Base-by-base conservation (phyloP, 352 stramenopile genomes). In the Hyaloperonospora arabidopsidis region DNA sequence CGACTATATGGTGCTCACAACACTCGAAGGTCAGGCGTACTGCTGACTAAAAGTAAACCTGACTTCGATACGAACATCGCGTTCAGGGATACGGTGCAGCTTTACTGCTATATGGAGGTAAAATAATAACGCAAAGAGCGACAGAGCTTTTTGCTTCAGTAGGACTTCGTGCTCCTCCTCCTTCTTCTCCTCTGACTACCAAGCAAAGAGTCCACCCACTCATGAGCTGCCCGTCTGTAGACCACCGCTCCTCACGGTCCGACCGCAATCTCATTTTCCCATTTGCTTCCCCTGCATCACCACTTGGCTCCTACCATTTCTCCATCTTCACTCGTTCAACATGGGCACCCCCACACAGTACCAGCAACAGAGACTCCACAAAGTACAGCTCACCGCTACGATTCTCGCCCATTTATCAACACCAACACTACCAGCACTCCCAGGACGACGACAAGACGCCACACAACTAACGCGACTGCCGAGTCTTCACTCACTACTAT, bases 271-370 rank as follows among this genome's bases (percentile, higher is more conserved):
- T 72, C 59, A 72, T 63, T 72, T 49, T 47, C 44, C 49, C 10
- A 72, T 72, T 72, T 72, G 55, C 64, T 57, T 23, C 15, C 54
- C 43, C 41, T 41, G 48, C 64, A 68, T 63, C 67, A 72, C 56
- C 44, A 46, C 28, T 40, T 23, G 60, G 49, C 18, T 28, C 35
- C 53, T 25, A 54, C 39, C 11, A 10, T n/a, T 29, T 49, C 41
- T 15, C 21, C n/a, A n/a, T n/a, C 17, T 51, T 29, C 10, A 35
- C 5, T 29, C 17, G 52, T 41, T 45, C 41, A 61, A 2, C 29
- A 72, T 72, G 64, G 54, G 38, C 34, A 54, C 56, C 36, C 49
- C 21, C 45, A 38, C 49, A 40, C 64, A 63, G 52, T 50, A 62
- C 28, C 32, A 57, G 32, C 40, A 54, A 15, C 54, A 57, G 34